Percentiles rank a stretch among this genome's conserved stretches.
Conservation (phyloP, 2,329 filamentous ascomycete genomes). For the Myriosclerotinia curreyana region DNA sequence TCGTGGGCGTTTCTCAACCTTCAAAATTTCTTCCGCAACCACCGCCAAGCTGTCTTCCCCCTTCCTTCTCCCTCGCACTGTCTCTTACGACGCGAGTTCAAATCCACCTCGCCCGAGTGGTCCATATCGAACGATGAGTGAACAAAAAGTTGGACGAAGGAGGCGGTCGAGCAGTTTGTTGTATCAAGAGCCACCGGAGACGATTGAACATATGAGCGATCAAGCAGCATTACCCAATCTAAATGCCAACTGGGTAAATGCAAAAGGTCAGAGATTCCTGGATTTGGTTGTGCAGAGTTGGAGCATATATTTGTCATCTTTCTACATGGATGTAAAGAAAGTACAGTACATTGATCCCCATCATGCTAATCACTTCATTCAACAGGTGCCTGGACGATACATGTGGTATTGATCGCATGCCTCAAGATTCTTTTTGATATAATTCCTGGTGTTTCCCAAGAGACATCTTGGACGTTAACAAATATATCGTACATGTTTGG, state of each 20-base stretch:
- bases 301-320: background rate
- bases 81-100: constrained; percentile 84
- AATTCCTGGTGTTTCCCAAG: constrained; percentile 91
- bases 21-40: constrained; percentile 47
- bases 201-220: constrained; percentile 95
- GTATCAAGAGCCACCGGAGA: constrained; percentile 95
- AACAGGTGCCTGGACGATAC: constrained; percentile 94
- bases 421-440: constrained; percentile 98
- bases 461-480: constrained; percentile 97
- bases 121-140: constrained; percentile 50
- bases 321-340: background rate
- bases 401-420: constrained; percentile 84
- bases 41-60: constrained; percentile 96
- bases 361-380: constrained; percentile 22
- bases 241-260: constrained; percentile 98
- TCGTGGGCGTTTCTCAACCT: constrained; percentile 30
- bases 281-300: background rate
- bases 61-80: constrained; percentile 81
- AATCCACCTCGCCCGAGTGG: constrained; percentile 63
- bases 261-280: constrained; percentile 71
- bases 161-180: constrained; percentile 96
- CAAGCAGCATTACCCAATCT: constrained; percentile 92
- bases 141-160: constrained; percentile 69
- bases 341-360: constrained; percentile 15
- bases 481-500: constrained; percentile 99